Conservation (phyloP, 1,284 basidiomycete species). For the Athelia psychrophila region DNA sequence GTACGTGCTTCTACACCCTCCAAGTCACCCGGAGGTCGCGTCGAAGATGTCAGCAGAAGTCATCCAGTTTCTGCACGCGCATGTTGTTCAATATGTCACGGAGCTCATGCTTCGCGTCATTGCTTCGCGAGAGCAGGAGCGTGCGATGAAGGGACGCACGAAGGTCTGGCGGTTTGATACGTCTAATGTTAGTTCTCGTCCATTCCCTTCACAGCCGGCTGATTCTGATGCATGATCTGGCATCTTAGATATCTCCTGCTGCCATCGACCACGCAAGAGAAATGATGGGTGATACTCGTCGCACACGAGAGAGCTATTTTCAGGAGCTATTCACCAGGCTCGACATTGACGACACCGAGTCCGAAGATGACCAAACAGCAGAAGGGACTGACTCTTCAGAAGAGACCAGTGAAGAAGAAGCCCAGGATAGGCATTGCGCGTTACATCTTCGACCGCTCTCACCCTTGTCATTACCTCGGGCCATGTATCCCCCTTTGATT, state of each 20-base stretch:
- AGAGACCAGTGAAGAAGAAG: slow-evolving; percentile 1
- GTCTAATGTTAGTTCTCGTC: no score
- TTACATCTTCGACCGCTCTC: slow-evolving; percentile 1
- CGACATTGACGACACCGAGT: slow-evolving; percentile 10
- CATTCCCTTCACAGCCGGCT: slow-evolving; percentile 1
- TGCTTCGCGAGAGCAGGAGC: slow-evolving; percentile 53
- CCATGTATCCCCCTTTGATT: slow-evolving; percentile 11
- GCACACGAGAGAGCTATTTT: slow-evolving; percentile 32
- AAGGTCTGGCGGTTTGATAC: slow-evolving; percentile 50
- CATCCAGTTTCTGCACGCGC: slow-evolving; percentile 36
- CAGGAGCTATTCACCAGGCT: slow-evolving; percentile 21
- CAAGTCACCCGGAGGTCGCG: slow-evolving; percentile 19
- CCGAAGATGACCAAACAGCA: not conserved
- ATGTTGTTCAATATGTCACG: slow-evolving; percentile 48
- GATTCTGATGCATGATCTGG: slow-evolving; percentile 5
- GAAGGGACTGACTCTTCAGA: not conserved
- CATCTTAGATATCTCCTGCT: slow-evolving; percentile 33
- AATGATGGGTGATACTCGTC: slow-evolving; percentile 31
- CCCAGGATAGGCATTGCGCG: not conserved
- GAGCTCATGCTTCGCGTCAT: slow-evolving; percentile 49
- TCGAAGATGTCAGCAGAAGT: slow-evolving; percentile 32
- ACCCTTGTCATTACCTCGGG: slow-evolving; percentile 5
- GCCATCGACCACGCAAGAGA: slow-evolving; percentile 45
- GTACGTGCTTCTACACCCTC: slow-evolving; percentile 32
- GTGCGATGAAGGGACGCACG: slow-evolving; percentile 47